Base-by-base conservation (phyloP, 2,329 filamentous ascomycete genomes). In the Diplodia mutila region DNA sequence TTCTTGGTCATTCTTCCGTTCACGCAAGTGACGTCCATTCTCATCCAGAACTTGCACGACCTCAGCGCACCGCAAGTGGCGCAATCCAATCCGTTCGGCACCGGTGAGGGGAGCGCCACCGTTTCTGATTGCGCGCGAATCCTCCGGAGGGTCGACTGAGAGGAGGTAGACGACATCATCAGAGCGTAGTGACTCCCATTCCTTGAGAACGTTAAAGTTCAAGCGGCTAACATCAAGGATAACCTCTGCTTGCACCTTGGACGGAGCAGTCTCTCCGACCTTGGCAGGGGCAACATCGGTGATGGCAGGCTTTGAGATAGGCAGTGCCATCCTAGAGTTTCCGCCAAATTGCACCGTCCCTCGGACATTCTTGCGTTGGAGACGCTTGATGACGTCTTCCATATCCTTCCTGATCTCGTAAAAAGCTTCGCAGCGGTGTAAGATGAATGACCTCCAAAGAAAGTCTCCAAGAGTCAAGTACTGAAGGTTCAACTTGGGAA, bases 391-490 rank as follows among this genome's bases (percentile, higher is more conserved):
- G 7, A 91, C 89, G 57, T 92, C 87, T 76, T 97, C 93, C 67
- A 99, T 89, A 76, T 99, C 93, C 74, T 93, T 94, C 54, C 93
- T 89, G 69, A 99, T 94, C 69, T 93, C 92, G 77, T 96, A 98
- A 77, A 98, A 97, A 0, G 94, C 87, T 78, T 99, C 95, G 68
- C 90, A 91, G 49, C 94, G 89, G 76, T 97, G 95, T 9, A 99
- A 83, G 16, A 96, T 85, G 74, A 98, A 90, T 0, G 94, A 93
- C 70, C 96, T 88, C 93, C 94, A 99, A n/a, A 99, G 81, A 73
- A 99, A 99, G 78, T 99, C 95, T 2, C 93, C 93, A 61, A 97
- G 88, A 2, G 94, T 97, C 16, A 99, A 84, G 78, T 99, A 99
- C 75, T 99, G 95, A 32, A 99, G 83, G 73, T 97, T 99, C 54